phyloP scores from a whole-genome alignment of 2,329 filamentous ascomycete species.

The Didymella pinodella region DNA sequence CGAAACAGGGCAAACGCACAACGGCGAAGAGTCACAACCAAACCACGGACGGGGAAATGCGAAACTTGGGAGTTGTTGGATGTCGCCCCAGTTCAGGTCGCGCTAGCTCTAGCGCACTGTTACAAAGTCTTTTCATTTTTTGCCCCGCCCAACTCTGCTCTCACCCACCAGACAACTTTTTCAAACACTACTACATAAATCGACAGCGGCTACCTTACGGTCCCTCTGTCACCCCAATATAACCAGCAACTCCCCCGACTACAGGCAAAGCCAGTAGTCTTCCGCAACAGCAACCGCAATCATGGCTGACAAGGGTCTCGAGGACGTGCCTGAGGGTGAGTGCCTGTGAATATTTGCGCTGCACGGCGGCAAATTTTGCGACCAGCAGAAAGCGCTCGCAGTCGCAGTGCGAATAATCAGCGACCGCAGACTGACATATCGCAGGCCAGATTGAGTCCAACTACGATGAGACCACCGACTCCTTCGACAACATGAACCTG shows the following conservation, averaged over 20 bases:
- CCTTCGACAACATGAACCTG: conserved; percentile 97
- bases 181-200: conserved; percentile 37
- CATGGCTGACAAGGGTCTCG: conserved; percentile 99
- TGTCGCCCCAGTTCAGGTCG: conserved; percentile 13
- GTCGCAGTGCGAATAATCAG: conserved; percentile 14
- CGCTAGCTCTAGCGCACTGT: conserved; percentile 20
- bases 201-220: conserved; percentile 21
- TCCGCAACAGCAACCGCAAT: conserved; percentile 70
- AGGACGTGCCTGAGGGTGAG: conserved; percentile 95
- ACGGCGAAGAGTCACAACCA: conserved; percentile 14
- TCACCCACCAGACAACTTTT: conserved; percentile 37
- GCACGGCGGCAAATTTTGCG: neutral
- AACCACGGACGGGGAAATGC: conserved; percentile 11
- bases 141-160: conserved; percentile 36
- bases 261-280: conserved; percentile 24
- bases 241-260: conserved; percentile 50
- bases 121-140: conserved; percentile 24
- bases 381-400: neutral
- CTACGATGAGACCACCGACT: conserved; percentile 99
- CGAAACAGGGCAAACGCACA: conserved; percentile 6
- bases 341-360: conserved; percentile 40
- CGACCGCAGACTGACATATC: conserved; percentile 15
- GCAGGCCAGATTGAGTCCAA: conserved; percentile 99
- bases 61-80: conserved; percentile 11
- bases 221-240: conserved; percentile 22